Base-by-base conservation (phyloP, 768 basidiomycete species). In the Coprinopsis sp. region DNA sequence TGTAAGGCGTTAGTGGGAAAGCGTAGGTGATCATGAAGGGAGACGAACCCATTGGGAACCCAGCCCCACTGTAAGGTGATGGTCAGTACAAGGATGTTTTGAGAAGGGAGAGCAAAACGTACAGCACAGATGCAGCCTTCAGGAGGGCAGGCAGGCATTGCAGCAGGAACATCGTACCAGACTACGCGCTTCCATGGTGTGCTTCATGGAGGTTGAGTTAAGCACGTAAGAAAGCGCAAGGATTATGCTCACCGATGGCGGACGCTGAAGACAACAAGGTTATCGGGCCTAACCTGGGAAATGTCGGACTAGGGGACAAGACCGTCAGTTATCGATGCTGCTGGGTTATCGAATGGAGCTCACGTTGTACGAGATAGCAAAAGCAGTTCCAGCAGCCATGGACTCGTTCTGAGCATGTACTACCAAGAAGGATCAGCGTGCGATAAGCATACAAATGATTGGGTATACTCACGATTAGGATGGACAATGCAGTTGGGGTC, bases 81-180 rank as follows among this genome's bases (percentile, higher is more conserved):
- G n/a, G n/a, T n/a, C n/a, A n/a, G n/a, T n/a, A n/a, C n/a, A n/a
- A n/a, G n/a, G n/a, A n/a, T n/a, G n/a, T n/a, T n/a, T n/a, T n/a
- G n/a, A n/a, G n/a, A n/a, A n/a, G n/a, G n/a, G n/a, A n/a, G n/a
- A n/a, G n/a, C n/a, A n/a, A 3, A 1, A 66, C 74, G 58, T 54
- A 78, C 76, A 51, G 71, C 72, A 58, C 77, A 78, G 33, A 68
- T 75, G 43, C 77, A 79, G 5, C 78, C 78, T 22, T 57, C 76
- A 7, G 59, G 40, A 27, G 77, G 77, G 57, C 77, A 78, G 10
- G 70, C 62, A 36, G 78, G 78, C 60, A 78, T 59, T 6, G 60
- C 66, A 8, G 67, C 65, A 14, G 77, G 78, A 14, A 78, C 76
- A 16, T 72, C 63, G 52, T 77, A 79, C 11, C 56, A 58, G 6